Percentiles rank a stretch among this genome's conserved stretches.
phyloP scores from a whole-genome alignment of 768 basidiomycete species.

The Termitomyces eurrhizus region DNA sequence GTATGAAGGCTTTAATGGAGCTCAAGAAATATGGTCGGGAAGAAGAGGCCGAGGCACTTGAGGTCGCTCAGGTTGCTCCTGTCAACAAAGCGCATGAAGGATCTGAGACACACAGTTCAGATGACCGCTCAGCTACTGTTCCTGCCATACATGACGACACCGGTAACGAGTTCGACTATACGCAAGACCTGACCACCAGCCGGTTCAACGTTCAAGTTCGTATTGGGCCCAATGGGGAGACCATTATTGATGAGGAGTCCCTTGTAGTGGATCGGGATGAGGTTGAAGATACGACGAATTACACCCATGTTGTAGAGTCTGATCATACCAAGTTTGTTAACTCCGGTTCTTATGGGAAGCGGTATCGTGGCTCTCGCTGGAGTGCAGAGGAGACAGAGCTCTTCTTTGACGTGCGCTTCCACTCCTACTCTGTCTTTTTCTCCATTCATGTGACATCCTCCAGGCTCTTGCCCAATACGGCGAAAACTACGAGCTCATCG shows the following conservation, averaged over 20 bases:
- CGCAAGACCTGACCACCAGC: slow-evolving; percentile 58
- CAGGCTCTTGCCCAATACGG: slow-evolving; percentile 90
- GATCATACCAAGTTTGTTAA: slow-evolving; percentile 86
- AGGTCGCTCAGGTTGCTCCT: slow-evolving; percentile 16
- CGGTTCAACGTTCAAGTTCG: slow-evolving; percentile 84
- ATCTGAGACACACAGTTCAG: slow-evolving; percentile 7
- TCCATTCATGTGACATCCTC: slow-evolving; percentile 3
- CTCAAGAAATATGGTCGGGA: slow-evolving; percentile 70
- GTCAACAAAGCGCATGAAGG: slow-evolving; percentile 15
- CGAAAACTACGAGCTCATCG: slow-evolving; percentile 91
- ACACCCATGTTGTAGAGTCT: slow-evolving; percentile 78
- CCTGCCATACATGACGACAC: slow-evolving; percentile 36
- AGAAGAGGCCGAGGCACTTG: slow-evolving; percentile 35
- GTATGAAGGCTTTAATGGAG: slow-evolving; percentile 62
- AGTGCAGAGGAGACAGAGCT: slow-evolving; percentile 85
- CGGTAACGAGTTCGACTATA: slow-evolving; percentile 67
- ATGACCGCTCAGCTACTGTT: slow-evolving; percentile 8
- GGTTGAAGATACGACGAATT: slow-evolving; percentile 61
- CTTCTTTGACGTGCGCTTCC: slow-evolving; percentile 73
- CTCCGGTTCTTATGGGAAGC: slow-evolving; percentile 76
- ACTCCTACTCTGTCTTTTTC: background rate
- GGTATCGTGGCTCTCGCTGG: slow-evolving; percentile 82
- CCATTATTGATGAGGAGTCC: slow-evolving; percentile 83
- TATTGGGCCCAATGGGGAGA: slow-evolving; percentile 83
- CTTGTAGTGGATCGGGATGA: slow-evolving; percentile 76